Conservation (phyloP, 306 rosid genomes). For the Medicago arabica region DNA sequence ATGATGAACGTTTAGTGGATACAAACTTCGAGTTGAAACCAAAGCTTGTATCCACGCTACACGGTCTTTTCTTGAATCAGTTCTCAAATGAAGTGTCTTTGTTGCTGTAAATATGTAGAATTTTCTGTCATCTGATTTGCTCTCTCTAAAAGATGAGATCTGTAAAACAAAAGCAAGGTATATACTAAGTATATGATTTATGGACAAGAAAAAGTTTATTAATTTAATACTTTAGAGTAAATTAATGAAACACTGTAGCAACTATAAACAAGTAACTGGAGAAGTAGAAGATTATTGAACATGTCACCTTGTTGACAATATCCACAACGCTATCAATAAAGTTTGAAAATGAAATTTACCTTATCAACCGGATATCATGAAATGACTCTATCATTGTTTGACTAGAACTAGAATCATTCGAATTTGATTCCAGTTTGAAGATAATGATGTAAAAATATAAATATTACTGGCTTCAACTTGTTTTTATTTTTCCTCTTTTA, state of each 20-base stretch:
- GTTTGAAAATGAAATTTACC: constrained; percentile 47
- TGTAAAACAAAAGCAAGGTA: constrained; percentile 38
- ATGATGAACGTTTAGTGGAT: constrained; percentile 57
- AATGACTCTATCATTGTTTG: constrained; percentile 23
- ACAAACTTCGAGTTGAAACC: constrained; percentile 71
- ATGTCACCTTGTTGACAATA: constrained; percentile 41
- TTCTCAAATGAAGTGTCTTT: constrained; percentile 94
- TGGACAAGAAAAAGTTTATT: background rate
- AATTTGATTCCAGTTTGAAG: background rate
- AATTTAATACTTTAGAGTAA: constrained; percentile 8
- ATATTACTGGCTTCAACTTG: constrained; percentile 28
- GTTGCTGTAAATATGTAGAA: constrained; percentile 91
- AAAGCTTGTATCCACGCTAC: constrained; percentile 91
- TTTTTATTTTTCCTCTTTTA: too few relatives aligned
- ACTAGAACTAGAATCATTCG: constrained; percentile 33
- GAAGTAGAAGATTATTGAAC: constrained; percentile 22
- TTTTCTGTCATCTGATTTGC: constrained; percentile 88
- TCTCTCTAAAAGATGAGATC: constrained; percentile 89
- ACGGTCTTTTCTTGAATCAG: constrained; percentile 82
- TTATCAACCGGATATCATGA: constrained; percentile 22
- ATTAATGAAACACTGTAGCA: constrained; percentile 30
- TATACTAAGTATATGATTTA: background rate
- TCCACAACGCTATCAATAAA: constrained; percentile 22
- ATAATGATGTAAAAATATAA: constrained; percentile 20
- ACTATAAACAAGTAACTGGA: constrained; percentile 1